Percentiles rank a stretch among this genome's conserved stretches.
Evolutionary conservation across 2,329 filamentous ascomycete genomes (phyloP).

Genomic region (Leptoxyphium fumago): DNA sequence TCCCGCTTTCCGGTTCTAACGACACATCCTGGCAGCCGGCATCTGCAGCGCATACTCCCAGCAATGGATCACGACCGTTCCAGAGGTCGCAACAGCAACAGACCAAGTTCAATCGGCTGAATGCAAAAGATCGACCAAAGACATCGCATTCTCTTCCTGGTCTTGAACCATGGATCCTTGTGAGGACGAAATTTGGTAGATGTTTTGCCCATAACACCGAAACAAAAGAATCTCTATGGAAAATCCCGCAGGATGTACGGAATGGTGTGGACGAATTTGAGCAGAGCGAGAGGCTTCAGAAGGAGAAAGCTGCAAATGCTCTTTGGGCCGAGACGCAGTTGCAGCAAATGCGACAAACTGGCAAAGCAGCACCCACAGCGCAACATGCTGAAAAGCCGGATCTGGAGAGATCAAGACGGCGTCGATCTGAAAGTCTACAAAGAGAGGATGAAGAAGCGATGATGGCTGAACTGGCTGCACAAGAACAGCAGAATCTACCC

Average conservation of each 20-base stretch:
- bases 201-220: conserved; percentile 80
- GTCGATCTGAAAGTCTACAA: conserved; percentile 19
- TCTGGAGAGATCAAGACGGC: conserved; percentile 1
- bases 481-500: conserved; percentile 20
- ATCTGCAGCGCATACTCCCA: not conserved
- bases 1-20: conserved; percentile 11
- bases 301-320: conserved; percentile 26
- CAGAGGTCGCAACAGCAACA: not conserved
- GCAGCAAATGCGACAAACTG: conserved; percentile 11
- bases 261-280: conserved; percentile 57
- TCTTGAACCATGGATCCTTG: conserved; percentile 74
- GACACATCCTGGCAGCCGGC: conserved; percentile 1
- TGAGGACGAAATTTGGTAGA: conserved; percentile 81
- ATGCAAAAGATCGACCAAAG: conserved; percentile 58
- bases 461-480: conserved; percentile 17
- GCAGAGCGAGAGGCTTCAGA: conserved; percentile 54
- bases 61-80: not conserved
- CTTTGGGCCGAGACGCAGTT: conserved; percentile 19
- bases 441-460: conserved; percentile 21
- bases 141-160: conserved; percentile 66
- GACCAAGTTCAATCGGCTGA: conserved; percentile 2
- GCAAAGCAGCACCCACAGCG: conserved; percentile 5
- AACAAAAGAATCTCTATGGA: conserved; percentile 88
- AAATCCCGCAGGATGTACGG: conserved; percentile 77
- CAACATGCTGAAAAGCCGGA: not conserved